Base-by-base conservation (phyloP, 441 rosid species). In the Arabidopsis hybrid region DNA sequence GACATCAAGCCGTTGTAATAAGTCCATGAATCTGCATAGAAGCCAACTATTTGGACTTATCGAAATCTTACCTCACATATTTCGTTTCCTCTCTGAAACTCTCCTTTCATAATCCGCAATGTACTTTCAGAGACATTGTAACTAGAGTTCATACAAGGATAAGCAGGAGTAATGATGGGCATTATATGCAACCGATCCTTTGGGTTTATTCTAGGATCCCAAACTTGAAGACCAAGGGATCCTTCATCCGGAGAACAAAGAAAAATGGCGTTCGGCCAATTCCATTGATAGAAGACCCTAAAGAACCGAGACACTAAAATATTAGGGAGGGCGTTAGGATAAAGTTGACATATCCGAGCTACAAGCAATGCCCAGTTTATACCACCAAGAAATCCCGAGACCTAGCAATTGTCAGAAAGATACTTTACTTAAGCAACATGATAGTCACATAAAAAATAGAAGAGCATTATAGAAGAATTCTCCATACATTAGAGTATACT, bases 141-240 rank as follows among this genome's bases (percentile, higher is more conserved):
- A 83, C 98, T 95, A 55, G 98, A 92, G 82, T 95, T 95, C 98
- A 95, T 95, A 83, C 85, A 83, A 12, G 99, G 99, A 78, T 92
- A 95, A 61, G 99, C 99, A 45, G 99, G 99, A 79, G 98, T 95
- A 50, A 92, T 95, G 67, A 95, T 95, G 53, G 99, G 99, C 98
- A 95, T 95, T 85, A 91, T 83, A 79, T 95, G 99, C 82, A 32
- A 81, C 76, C 89, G 81, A 74, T 92, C 98, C 74, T 89, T 95
- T 0, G 86, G 92, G 79, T 95, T 77, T 87, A 88, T 87, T 83
- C 97, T 85, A 59, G 99, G 99, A 84, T 95, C 97, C 99, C 98
- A 95, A 83, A 92, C 84, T 81, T 85, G 96, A 81, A 91, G 90
- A 65, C 99, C 98, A 62, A 91, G 92, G 59, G 95, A 77, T 60